phyloP scores from a whole-genome alignment of 495 filamentous ascomycete species.

The Penicillium flavigenum region DNA sequence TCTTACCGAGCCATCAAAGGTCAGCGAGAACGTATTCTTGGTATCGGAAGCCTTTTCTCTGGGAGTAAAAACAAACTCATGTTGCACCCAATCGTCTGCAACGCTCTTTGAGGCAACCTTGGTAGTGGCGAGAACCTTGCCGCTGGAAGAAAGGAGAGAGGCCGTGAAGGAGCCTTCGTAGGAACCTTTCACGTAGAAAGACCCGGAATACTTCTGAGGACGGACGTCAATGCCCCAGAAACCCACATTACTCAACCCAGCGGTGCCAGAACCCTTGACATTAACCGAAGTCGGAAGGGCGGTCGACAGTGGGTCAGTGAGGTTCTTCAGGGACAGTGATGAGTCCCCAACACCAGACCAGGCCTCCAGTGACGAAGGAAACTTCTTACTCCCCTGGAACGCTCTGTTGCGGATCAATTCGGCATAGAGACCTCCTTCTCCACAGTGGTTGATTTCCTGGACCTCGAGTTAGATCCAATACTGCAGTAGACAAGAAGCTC shows the following conservation, averaged over 20 bases:
- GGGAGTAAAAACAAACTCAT: constrained; percentile 35
- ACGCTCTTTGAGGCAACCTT: constrained; percentile 32
- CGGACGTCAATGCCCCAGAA: constrained; percentile 65
- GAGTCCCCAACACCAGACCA: constrained; percentile 57
- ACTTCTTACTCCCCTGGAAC: constrained; percentile 57
- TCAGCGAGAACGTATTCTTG: constrained; percentile 65
- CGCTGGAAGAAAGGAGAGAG: constrained; percentile 32
- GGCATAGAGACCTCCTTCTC: constrained; percentile 75
- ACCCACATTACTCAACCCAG: constrained; percentile 58
- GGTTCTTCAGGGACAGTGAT: constrained; percentile 51
- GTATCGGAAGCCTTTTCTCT: constrained; percentile 49
- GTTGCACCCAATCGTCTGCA: constrained; percentile 31
- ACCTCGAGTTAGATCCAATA: constrained; percentile 8
- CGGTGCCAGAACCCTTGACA: constrained; percentile 45
- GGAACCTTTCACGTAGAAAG: constrained; percentile 56
- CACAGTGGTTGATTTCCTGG: constrained; percentile 71
- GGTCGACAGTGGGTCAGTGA: constrained; percentile 54
- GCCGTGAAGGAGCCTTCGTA: constrained; percentile 34
- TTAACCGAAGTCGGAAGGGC: constrained; percentile 62
- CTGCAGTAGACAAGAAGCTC: neutral
- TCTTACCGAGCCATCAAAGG: constrained; percentile 52
- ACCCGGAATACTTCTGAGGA: constrained; percentile 50
- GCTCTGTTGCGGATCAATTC: constrained; percentile 71
- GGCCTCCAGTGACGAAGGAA: constrained; percentile 46
- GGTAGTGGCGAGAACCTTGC: constrained; percentile 31